Base-by-base conservation (phyloP, 2,329 filamentous ascomycete species). In the Fusarium veterinarium region DNA sequence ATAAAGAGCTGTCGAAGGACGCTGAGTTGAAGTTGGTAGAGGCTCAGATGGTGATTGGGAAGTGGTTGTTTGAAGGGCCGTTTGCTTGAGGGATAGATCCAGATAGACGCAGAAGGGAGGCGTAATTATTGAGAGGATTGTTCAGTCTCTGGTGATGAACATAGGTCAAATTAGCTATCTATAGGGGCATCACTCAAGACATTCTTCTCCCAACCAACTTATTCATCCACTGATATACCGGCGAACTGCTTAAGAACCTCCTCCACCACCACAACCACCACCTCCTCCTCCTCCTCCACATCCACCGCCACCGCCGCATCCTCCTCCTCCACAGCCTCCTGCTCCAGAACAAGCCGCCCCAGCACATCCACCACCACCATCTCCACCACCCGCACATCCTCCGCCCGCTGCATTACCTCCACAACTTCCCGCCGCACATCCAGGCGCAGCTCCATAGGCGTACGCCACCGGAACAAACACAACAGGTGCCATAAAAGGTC, bases 341-440 rank as follows among this genome's bases (percentile, higher is more conserved):
- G 1, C 28, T 37, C 48, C 48, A 52, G 48, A 37, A 20, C 48
- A 52, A 20, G 31, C 48, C 28, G 48, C 48, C 23, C 66, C 60
- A 13, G 45, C 65, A 42, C 57, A 51, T 10, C 63, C 55, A 19
- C 72, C 67, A 16, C 64, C 67, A 5, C 67, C 62, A 19, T 64
- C 64, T 17, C 72, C 74, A 9, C 74, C 71, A 13, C 74, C 70
- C 8, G 69, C 69, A 10, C 77, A 77, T 17, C 82, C 83, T 6
- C 86, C 85, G 5, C 81, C 81, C 1, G 83, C 83, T 1, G 84
- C 80, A 6, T 83, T 83, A 5, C 81, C 81, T 8, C 83, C 83
- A 71, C 88, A 90, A 3, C 85, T 88, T 1, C 87, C 89, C 6
- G 77, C 77, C 3, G 81, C 77, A 72, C 75, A 89, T 2, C 76